phyloP scores from a whole-genome alignment of 768 basidiomycete genomes.

The Suillus decipiens region DNA sequence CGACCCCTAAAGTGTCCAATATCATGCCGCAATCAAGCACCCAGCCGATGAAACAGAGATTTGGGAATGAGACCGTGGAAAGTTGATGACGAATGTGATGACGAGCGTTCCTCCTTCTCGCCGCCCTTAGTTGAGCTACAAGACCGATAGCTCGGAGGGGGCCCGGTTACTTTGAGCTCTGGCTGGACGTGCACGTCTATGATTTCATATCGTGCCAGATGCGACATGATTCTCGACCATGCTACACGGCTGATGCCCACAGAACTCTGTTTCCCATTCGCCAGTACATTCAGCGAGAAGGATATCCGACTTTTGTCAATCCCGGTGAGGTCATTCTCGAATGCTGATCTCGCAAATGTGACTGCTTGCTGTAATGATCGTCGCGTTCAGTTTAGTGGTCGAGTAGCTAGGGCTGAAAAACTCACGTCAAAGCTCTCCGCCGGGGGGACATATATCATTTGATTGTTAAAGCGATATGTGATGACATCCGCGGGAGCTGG shows the following conservation, averaged over 20 bases:
- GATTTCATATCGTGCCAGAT: constrained; percentile 48
- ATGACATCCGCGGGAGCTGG: constrained; percentile 42
- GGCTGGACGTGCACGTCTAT: constrained; percentile 46
- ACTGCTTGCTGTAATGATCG: constrained; percentile 45
- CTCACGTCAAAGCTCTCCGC: constrained; percentile 45
- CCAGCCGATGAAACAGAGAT: constrained; percentile 21
- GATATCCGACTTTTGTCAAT: constrained; percentile 43
- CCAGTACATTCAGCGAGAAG: constrained; percentile 41
- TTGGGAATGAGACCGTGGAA: constrained; percentile 9
- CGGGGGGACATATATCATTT: constrained; percentile 54
- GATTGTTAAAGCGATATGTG: constrained; percentile 45
- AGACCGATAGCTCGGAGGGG: constrained; percentile 42
- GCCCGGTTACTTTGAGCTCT: constrained; percentile 29
- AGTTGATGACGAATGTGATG: neutral
- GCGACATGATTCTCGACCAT: constrained; percentile 45
- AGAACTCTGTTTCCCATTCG: constrained; percentile 33
- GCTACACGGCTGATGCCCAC: constrained; percentile 55
- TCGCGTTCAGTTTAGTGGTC: neutral
- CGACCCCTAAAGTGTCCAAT: too few relatives aligned
- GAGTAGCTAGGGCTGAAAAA: neutral
- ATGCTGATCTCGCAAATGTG: constrained; percentile 50
- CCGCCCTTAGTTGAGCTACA: constrained; percentile 12
- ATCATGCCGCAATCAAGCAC: neutral
- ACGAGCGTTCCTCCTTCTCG: constrained; percentile 12
- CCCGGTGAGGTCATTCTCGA: constrained; percentile 39